These are phyloP conservation scores for Triticum timopheevii DNA, from an alignment of 176 grass and related monocot genomes.

Conservation along the genomic window DNA sequence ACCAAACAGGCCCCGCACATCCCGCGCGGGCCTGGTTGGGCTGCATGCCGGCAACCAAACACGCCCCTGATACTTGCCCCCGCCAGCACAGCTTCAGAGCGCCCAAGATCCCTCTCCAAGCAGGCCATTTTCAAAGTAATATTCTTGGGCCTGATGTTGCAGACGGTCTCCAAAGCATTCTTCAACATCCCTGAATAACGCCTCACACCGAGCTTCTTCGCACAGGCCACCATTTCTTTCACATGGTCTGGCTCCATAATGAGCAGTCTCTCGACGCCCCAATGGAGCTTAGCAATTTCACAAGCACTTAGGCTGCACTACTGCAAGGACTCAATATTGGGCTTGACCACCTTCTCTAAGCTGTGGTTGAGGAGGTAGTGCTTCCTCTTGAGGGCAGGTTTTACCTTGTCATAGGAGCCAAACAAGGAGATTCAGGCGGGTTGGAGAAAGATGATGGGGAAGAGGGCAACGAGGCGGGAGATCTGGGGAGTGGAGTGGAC, in stretches of 20 bases:
- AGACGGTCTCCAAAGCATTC: neutral
- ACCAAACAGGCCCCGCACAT: no score
- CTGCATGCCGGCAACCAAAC: no score
- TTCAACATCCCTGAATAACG: constrained; percentile 3
- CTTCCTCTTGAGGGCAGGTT: neutral
- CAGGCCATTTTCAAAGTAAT: neutral
- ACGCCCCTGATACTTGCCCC: no score
- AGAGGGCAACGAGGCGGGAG: neutral
- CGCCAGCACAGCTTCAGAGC: constrained; percentile 6
- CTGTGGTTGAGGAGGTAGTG: neutral
- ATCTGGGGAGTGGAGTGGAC: neutral
- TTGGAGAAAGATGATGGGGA: neutral
- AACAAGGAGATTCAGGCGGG: neutral
- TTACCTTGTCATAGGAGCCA: neutral
- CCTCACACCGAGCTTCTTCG: neutral
- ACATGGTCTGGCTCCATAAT: neutral
- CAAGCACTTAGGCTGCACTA: neutral
- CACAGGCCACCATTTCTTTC: neutral
- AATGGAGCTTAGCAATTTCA: neutral
- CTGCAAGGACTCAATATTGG: neutral
- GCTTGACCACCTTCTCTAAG: neutral
- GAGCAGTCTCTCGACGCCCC: neutral
- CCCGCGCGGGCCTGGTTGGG: no score
- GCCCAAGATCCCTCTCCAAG: constrained; percentile 45
- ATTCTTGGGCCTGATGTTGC: neutral